Base-by-base conservation (phyloP, 2,329 filamentous ascomycete genomes). In the Monilinia vaccinii-corymbosi region DNA sequence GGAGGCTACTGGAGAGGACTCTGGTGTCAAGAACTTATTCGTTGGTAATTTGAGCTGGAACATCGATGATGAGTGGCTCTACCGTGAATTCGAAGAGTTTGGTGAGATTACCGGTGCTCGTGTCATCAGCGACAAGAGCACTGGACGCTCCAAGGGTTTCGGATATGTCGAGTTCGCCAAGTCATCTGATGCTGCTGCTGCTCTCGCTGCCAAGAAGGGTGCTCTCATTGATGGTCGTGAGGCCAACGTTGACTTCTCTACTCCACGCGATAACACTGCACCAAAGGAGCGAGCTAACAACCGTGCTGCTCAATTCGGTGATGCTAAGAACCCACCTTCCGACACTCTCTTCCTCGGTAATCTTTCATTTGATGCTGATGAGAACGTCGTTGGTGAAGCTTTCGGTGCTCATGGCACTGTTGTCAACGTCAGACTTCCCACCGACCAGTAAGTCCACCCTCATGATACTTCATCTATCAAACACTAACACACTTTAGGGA, bases 41-140 rank as follows among this genome's bases (percentile, higher is more conserved):
- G 79, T 88, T 66, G 87, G 87, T 63, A 87, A 86, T 75, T 77
- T 90, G 66, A 88, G 85, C 72, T 90, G 86, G 86, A 88, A 86
- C 72, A 78, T 89, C 61, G 86, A 89, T 68, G 86, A 89, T 73
- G 85, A 87, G 62, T 88, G 84, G 85, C 79, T 89, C 66, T 76
- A 77, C 61, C 78, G 80, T 62, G 85, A 88, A 74, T 89, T 89
- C 69, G 81, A 86, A 73, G 76, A 79, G 66, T 88, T 86, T 67
- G 86, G 85, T 67, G 82, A 85, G 73, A 80, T 88, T 65, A 74
- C 76, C 67, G 81, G 83, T 69, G 81, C 80, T 64, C 81, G 83
- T 70, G 79, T 89, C 73, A 83, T 89, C 71, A 86, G 80, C 68
- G 85, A 89, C 74, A 81, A 81, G 67, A 82, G 82, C 45, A 79